Evolutionary conservation across 768 basidiomycete species (phyloP).

Genomic region (Rhodotorula kratochvilovae): DNA sequence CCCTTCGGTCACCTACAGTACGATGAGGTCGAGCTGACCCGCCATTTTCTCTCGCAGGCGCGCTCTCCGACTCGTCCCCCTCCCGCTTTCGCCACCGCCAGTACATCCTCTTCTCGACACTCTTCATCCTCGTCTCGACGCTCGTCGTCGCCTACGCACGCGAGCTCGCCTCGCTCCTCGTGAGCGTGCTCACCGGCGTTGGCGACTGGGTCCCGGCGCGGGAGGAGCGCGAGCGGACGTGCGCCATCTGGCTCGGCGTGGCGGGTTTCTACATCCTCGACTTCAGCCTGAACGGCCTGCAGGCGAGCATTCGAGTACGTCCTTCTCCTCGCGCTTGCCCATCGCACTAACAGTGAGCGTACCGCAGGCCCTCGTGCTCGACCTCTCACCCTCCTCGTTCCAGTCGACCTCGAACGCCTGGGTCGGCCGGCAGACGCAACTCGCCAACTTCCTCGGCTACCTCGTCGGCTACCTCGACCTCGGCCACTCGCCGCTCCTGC

Average conservation of each 20-base stretch:
- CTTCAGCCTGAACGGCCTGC: too few relatives aligned
- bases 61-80: constrained; percentile 93
- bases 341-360: constrained; percentile 52
- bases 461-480: constrained; percentile 89
- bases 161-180: constrained; percentile 64
- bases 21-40: too few relatives aligned
- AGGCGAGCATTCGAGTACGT: constrained; percentile 51
- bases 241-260: too few relatives aligned
- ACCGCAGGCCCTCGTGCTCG: constrained; percentile 54
- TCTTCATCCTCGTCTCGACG: too few relatives aligned
- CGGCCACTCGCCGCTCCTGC: constrained; percentile 67
- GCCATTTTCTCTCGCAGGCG: constrained; percentile 63
- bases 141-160: too few relatives aligned
- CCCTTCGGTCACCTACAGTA: too few relatives aligned
- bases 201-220: constrained; percentile 82
- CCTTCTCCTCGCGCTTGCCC: not conserved
- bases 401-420: constrained; percentile 93
- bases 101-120: too few relatives aligned
- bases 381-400: constrained; percentile 74
- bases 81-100: too few relatives aligned
- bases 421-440: constrained; percentile 92
- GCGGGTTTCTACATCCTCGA: too few relatives aligned
- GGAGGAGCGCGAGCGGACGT: constrained; percentile 63
- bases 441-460: constrained; percentile 91
- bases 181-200: constrained; percentile 63